Evolutionary conservation across 2,329 filamentous ascomycete genomes (phyloP).

Genomic region (Xylariales sp.): DNA sequence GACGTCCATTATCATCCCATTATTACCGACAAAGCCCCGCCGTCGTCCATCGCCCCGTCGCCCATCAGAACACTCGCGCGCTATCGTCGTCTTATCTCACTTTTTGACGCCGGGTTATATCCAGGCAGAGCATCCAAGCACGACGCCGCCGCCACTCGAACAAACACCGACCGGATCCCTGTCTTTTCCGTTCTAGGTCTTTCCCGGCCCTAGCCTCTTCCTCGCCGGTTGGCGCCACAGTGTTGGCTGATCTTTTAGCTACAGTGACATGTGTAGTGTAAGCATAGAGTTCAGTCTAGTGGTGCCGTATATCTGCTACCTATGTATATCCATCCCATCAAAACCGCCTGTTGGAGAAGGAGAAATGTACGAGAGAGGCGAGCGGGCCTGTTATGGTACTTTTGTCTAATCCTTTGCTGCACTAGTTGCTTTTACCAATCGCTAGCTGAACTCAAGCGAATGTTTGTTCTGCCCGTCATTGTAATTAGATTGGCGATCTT

Average conservation of each 20-base stretch:
- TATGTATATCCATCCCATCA: too few species aligned
- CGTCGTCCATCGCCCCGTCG: not conserved
- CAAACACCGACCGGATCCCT: constrained; percentile 19
- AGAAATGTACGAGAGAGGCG: constrained; percentile 1
- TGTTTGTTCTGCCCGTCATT: not conserved
- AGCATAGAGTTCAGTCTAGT: not conserved
- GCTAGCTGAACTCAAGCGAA: constrained; percentile 7
- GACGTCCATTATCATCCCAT: constrained; percentile 6
- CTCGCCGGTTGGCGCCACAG: constrained; percentile 31
- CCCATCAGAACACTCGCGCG: not conserved
- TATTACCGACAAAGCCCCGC: constrained; percentile 5
- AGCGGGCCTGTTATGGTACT: constrained; percentile 31
- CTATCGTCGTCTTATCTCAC: constrained; percentile 26
- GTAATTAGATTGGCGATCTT: constrained; percentile 10
- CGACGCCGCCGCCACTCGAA: constrained; percentile 4
- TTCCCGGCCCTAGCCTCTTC: constrained; percentile 24
- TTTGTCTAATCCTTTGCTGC: constrained; percentile 14
- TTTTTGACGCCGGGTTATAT: constrained; percentile 7
- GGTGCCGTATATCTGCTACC: not conserved
- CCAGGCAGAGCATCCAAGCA: not conserved
- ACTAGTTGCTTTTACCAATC: constrained; percentile 11
- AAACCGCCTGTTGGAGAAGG: not conserved
- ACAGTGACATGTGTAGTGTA: constrained; percentile 5
- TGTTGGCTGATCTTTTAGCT: constrained; percentile 5
- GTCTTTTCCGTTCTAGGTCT: constrained; percentile 23